phyloP scores from a whole-genome alignment of 192 early-diverging fungal species.

The Rhizophagus sp. region DNA sequence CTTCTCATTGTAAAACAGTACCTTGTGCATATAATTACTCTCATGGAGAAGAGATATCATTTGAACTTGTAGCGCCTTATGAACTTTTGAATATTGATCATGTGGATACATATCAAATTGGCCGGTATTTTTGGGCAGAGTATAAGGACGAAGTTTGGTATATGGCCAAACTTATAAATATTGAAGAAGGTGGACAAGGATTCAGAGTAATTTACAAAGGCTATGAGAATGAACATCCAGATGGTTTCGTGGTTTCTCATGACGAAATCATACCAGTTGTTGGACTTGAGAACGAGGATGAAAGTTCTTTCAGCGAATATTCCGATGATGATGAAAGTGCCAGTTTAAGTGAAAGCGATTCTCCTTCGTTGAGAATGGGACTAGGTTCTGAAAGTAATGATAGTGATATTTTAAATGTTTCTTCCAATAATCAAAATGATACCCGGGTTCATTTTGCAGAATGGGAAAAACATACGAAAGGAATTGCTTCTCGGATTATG shows the following conservation, averaged over 20 bases:
- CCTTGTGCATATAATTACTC: neutral
- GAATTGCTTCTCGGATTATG: slow-evolving; percentile 5
- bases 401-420: neutral
- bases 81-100: slow-evolving; percentile 3
- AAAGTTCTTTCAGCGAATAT: neutral
- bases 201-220: slow-evolving; percentile 18
- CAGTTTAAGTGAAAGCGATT: neutral
- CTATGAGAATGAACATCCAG: slow-evolving; percentile 12
- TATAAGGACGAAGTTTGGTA: slow-evolving; percentile 14
- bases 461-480: slow-evolving; percentile 29
- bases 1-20: neutral
- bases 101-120: slow-evolving; percentile 14
- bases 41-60: slow-evolving; percentile 14
- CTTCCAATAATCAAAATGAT: neutral
- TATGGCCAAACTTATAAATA: slow-evolving; percentile 12
- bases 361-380: neutral
- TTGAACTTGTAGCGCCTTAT: slow-evolving; percentile 8
- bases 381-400: neutral
- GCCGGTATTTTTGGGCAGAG: slow-evolving; percentile 6
- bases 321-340: neutral
- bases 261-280: slow-evolving; percentile 18
- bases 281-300: neutral
- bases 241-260: slow-evolving; percentile 3
- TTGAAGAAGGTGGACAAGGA: neutral
- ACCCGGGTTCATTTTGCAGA: neutral